A percentile compares a stretch with the other conserved stretches of the same genome.
These are phyloP conservation scores for Chamaenerion angustifolium DNA, from an alignment of 345 rosid genomes.

Conservation along the genomic window DNA sequence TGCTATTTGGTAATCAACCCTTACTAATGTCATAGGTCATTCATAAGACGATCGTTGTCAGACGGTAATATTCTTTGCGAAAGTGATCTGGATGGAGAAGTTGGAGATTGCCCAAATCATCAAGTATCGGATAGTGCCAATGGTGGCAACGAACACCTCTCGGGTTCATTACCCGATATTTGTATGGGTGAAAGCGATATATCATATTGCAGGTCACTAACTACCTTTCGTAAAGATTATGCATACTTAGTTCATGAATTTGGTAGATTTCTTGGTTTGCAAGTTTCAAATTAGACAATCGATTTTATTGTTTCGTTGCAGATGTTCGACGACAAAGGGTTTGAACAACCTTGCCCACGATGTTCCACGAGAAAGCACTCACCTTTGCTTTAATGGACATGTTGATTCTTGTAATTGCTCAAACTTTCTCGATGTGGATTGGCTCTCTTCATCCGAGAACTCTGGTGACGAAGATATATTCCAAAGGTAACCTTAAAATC, in stretches of 20 bases:
- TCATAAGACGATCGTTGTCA: conserved; percentile 65
- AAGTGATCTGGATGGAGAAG: conserved; percentile 21
- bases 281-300: too few species aligned
- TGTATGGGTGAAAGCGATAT: conserved; percentile 32
- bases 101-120: conserved; percentile 18
- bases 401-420: conserved; percentile 50
- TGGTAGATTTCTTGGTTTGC: not conserved
- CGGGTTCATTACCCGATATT: conserved; percentile 53
- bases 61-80: conserved; percentile 60
- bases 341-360: conserved; percentile 23
- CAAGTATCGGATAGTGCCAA: conserved; percentile 18
- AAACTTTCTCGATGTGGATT: conserved; percentile 60
- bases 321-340: conserved; percentile 28
- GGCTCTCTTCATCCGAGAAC: conserved; percentile 89
- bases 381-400: conserved; percentile 29
- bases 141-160: conserved; percentile 29
- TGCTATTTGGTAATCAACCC: not conserved
- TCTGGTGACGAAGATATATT: conserved; percentile 61
- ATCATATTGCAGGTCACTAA: conserved; percentile 38
- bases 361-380: conserved; percentile 32
- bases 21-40: conserved; percentile 23
- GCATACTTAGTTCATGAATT: not conserved
- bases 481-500: conserved; percentile 36
- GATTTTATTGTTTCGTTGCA: conserved; percentile 8
- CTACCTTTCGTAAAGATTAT: not conserved